Percentiles rank a stretch among this genome's conserved stretches.
These are phyloP conservation scores for Fragaria ananassa DNA, from an alignment of 306 rosid species.

Conservation along the genomic window DNA sequence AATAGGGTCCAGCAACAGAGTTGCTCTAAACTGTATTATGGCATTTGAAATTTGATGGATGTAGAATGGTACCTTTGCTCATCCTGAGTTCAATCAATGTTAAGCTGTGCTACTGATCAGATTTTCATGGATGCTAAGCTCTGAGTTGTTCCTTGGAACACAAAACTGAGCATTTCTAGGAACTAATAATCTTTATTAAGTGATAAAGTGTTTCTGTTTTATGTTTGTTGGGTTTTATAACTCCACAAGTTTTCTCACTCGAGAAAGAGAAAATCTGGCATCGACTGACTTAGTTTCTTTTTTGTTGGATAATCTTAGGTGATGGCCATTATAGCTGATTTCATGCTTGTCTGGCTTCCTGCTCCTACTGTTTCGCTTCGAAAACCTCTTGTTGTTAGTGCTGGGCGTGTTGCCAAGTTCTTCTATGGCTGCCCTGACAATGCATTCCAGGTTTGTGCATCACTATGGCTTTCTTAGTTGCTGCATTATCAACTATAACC, in stretches of 20 bases:
- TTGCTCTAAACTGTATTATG: background rate
- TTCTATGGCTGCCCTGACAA: conserved; percentile 95
- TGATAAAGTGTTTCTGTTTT: background rate
- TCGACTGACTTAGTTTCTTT: background rate
- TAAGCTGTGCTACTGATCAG: background rate
- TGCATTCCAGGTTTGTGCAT: conserved; percentile 73
- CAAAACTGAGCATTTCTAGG: background rate
- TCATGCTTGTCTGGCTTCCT: conserved; percentile 60
- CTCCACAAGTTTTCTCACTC: background rate
- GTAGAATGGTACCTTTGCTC: background rate
- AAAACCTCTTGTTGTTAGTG: conserved; percentile 58
- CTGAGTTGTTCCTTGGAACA: background rate
- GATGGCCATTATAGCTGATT: conserved; percentile 54
- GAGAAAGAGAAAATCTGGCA: background rate
- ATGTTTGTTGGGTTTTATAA: background rate
- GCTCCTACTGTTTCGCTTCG: conserved; percentile 89
- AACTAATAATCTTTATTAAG: background rate
- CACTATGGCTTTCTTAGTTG: background rate
- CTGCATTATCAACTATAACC: background rate
- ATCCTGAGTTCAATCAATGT: background rate
- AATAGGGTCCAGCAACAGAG: background rate
- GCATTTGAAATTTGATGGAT: background rate
- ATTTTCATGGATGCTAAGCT: background rate
- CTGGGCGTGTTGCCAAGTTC: conserved; percentile 74
- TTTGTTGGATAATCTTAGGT: conserved; percentile 20